These are phyloP conservation scores for Phytophthora sp. DNA, from an alignment of 352 stramenopile genomes.

Conservation along the genomic window DNA sequence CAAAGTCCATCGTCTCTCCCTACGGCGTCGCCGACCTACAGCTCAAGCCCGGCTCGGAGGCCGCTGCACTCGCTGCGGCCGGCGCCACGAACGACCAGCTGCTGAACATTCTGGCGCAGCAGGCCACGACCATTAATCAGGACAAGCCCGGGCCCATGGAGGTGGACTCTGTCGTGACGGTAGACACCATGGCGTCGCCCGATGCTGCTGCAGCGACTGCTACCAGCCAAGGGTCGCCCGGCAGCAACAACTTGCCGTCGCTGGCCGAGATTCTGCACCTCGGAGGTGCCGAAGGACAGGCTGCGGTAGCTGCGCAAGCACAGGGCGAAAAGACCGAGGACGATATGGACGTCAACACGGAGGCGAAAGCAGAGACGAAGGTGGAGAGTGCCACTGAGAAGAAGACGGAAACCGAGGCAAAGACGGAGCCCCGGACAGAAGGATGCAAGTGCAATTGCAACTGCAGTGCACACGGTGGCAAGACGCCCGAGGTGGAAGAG, in stretches of 20 bases:
- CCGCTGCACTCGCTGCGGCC: conserved; percentile 22
- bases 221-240: conserved; percentile 36
- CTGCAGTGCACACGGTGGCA: conserved; percentile 34
- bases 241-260: conserved; percentile 64
- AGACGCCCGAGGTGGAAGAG: conserved; percentile 27
- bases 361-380: not conserved
- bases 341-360: not conserved
- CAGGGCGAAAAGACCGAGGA: conserved; percentile 8
- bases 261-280: conserved; percentile 79
- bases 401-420: not conserved
- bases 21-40: conserved; percentile 68
- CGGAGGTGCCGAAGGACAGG: conserved; percentile 37
- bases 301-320: not conserved
- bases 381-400: not conserved
- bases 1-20: conserved; percentile 51
- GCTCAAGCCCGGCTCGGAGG: conserved; percentile 47
- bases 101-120: conserved; percentile 77
- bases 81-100: conserved; percentile 52
- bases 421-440: conserved; percentile 10
- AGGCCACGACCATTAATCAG: conserved; percentile 53
- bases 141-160: conserved; percentile 29
- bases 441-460: conserved; percentile 44
- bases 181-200: conserved; percentile 1
- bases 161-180: conserved; percentile 20
- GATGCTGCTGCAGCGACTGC: conserved; percentile 2